These are phyloP conservation scores for Scheffersomyces stipitis DNA, from an alignment of 805 yeast species.

Conservation along the genomic window DNA sequence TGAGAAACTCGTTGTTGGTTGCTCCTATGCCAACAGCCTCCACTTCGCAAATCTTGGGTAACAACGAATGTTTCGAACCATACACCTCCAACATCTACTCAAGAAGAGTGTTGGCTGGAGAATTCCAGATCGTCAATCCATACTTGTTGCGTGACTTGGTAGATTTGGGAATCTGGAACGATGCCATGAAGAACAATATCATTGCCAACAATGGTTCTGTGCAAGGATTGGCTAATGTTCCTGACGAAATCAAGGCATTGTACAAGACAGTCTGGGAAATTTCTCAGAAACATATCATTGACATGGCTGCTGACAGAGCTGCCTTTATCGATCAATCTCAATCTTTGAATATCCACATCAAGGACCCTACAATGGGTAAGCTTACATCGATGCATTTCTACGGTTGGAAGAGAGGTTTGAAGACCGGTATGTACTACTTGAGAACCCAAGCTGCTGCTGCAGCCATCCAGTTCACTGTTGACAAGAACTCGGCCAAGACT, in stretches of 20 bases:
- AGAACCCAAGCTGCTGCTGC: conserved; percentile 93
- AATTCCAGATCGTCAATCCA: conserved; percentile 63
- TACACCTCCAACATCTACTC: conserved; percentile 62
- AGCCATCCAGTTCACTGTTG: conserved; percentile 82
- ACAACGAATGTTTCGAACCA: conserved; percentile 64
- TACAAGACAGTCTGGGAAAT: conserved; percentile 66
- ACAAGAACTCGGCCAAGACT: conserved; percentile 39
- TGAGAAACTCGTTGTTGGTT: conserved; percentile 58
- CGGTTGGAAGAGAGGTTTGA: conserved; percentile 97
- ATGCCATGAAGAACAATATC: conserved; percentile 55
- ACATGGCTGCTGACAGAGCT: conserved; percentile 48
- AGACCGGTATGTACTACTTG: conserved; percentile 97
- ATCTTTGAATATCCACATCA: conserved; percentile 84
- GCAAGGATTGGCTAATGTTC: conserved; percentile 54
- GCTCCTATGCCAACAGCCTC: conserved; percentile 73
- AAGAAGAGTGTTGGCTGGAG: conserved; percentile 63
- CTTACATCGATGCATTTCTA: conserved; percentile 97
- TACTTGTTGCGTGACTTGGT: conserved; percentile 57
- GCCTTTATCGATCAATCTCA: conserved; percentile 90
- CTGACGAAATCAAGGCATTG: conserved; percentile 52
- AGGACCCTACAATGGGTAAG: conserved; percentile 93
- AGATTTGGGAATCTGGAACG: conserved; percentile 59
- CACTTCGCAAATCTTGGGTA: conserved; percentile 61
- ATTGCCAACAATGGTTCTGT: conserved; percentile 59
- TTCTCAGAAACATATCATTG: conserved; percentile 57